Base-by-base conservation (phyloP, 1,139 yeast genomes). In the Pichia sp. region DNA sequence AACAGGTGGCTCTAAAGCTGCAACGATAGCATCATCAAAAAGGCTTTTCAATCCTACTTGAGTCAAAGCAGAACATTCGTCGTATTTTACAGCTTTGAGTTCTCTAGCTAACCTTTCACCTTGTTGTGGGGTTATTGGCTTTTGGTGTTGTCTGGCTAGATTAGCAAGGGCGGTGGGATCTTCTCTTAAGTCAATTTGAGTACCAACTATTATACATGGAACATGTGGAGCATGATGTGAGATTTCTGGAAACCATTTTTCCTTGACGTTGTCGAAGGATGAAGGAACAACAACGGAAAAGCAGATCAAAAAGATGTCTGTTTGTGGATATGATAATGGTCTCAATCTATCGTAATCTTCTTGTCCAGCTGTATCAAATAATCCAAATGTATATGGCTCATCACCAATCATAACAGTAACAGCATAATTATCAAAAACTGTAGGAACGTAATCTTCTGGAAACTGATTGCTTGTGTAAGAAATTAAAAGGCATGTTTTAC, bases 371-470 rank as follows among this genome's bases (percentile, higher is more conserved):
- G 98, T 91, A 69, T 91, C 98, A 61, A 89, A 91, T 49, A 91
- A 71, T 14, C 97, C 97, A 57, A 91, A 76, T 19, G 96, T 91
- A 64, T 86, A 89, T 35, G 97, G 97, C 66, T 89, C 97, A 61
- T 89, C 97, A 39, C 96, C 97, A 61, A 91, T 91, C 86, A 91
- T 89, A 43, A 91, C 97, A 2, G 97, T 89, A 40, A 91, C 98
- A 11, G 97, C 97, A 62, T 91, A 91, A 69, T 91, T 91, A 63
- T 91, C 97, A 57, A 88, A 88, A 35, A 84, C 94, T 5, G 95
- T 84, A 42, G 95, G 95, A 42, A 84, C 89, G 58, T 84, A 84
- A 59, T 84, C 94, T 37, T 86, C 85, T 19, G 95, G 95, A 61
- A 84, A 84, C 55, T 83, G 84, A 59, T 82, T 80, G 43, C 93